Base-by-base conservation (phyloP, 2,329 filamentous ascomycete genomes). In the Calonectria hongkongensis region DNA sequence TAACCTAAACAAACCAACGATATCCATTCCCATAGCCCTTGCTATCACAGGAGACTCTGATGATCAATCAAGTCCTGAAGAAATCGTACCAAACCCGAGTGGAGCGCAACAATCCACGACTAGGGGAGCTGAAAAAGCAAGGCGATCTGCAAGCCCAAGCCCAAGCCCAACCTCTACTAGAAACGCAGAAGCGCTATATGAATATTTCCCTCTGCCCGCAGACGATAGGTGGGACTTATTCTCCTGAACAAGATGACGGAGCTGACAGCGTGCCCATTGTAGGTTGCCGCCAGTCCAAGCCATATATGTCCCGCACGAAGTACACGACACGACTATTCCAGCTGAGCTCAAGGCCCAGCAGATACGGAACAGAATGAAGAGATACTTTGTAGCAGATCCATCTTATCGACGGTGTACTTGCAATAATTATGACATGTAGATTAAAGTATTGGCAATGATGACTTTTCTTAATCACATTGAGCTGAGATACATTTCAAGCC, bases 161-260 rank as follows among this genome's bases (percentile, higher is more conserved):
- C 77, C 78, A 41, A 84, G 28, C 18, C 75, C 71, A 62, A 79
- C 80, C 7, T 79, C 82, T 30, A 75, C 81, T 2, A 90, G 92
- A 75, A 90, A 92, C 73, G 12, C n/a, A 27, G 90, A 92, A 77
- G 86, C 96, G 75, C 86, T 98, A 21, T 98, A 98, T 82, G 96
- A 98, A 85, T 98, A 98, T 82, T 98, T 98, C 75, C 96, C 96
- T 0, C 88, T 98, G 16, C 95, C 93, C 58, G 86, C 98, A 72
- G 95, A 98, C 82, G 96, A 98, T 80, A 98, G 94, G 94, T 90
- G 82, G 79, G 85, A 68, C 48, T 3, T 41, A 15, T 30, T 25
- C 30, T 81, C 6, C 36, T 27, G 21, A 39, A 2, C 3, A 10
- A 25, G 3, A 3, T 4, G 15, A 4, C 28, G 16, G 2, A 51